Percentiles rank a stretch among this genome's conserved stretches.
These are phyloP conservation scores for Pontederia crassipes DNA, from an alignment of 176 grass and related monocot genomes.

Conservation along the genomic window DNA sequence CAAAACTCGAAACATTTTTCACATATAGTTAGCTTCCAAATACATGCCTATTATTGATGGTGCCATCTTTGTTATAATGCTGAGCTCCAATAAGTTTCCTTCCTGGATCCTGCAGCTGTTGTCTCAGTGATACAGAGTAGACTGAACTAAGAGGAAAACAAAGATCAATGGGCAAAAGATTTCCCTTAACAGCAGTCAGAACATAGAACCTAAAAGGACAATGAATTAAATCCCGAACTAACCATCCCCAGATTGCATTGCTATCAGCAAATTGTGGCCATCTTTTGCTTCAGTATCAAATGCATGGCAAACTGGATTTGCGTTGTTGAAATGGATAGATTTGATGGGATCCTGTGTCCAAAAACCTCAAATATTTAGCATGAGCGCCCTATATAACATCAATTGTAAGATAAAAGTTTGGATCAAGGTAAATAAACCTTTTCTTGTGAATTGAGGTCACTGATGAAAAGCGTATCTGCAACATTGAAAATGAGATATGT, in stretches of 20 bases:
- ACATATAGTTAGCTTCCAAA: not conserved
- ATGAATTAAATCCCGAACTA: constrained; percentile 2
- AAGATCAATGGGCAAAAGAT: constrained; percentile 11
- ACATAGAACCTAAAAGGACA: constrained; percentile 1
- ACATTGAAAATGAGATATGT: constrained; percentile 82
- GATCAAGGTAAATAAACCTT: constrained; percentile 43
- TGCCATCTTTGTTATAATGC: constrained; percentile 92
- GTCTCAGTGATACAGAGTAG: constrained; percentile 88
- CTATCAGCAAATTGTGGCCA: constrained; percentile 79
- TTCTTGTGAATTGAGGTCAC: constrained; percentile 83
- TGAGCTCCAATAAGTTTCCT: constrained; percentile 70
- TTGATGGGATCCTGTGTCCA: constrained; percentile 65
- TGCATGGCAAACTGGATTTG: constrained; percentile 72
- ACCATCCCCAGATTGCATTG: constrained; percentile 81
- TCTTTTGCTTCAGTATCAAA: constrained; percentile 90
- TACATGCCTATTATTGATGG: constrained; percentile 69
- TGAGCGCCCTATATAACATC: too few relatives aligned
- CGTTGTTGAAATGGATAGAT: constrained; percentile 81
- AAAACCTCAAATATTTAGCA: constrained; percentile 17
- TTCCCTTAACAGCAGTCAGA: not conserved
- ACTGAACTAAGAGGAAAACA: constrained; percentile 35
- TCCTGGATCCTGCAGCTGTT: constrained; percentile 89
- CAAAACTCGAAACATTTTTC: not conserved
- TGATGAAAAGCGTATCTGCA: constrained; percentile 64
- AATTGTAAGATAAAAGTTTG: too few relatives aligned